Base-by-base conservation (phyloP, 352 stramenopile species). In the Phytophthora capsici region DNA sequence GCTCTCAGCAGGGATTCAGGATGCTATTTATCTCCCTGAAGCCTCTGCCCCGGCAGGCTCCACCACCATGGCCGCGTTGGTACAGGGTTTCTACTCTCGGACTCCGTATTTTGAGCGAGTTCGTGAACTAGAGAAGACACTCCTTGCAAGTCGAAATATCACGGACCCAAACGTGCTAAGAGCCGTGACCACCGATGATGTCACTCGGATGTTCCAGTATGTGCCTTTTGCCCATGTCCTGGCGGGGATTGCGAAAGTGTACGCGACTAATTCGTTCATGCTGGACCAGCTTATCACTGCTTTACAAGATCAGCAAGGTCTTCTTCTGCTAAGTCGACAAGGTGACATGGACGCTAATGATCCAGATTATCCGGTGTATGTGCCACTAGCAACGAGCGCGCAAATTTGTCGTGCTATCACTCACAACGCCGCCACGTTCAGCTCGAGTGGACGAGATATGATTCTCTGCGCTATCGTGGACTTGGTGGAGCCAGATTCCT, bases 401-500 rank as follows among this genome's bases (percentile, higher is more conserved):
- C 84, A 92, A 60, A 89, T 92, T 41, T 90, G 82, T 47, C 81
- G 84, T 26, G 84, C 80, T n/a, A 90, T 92, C 40, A 62, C 76
- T 1, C 72, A 84, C 16, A 77, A 87, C 23, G 80, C 81, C 0
- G 51, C 45, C 6, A 58, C 41, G 4, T 90, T 92, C 60, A 92
- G 84, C 38, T 56, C 76, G 3, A 92, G 84, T n/a, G 84, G 84
- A 6, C 85, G 82, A 20, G 82, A 92, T 36, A 92, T 92, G 84
- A 79, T 90, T 7, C 30, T 92, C 16, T 90, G 80, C 36, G 76
- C 84, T 23, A 86, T 92, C 23, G 58, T 90, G 13, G 78, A 89
- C 28, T 66, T 83, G 23, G 55, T 92, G 8, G 84, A 92, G 7
- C 57, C 69, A 2, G 80, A 86, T n/a, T 89, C 82, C 41, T 92